Evolutionary conservation across 176 grass and related monocot genomes (phyloP).

Genomic region (Phragmites australis): DNA sequence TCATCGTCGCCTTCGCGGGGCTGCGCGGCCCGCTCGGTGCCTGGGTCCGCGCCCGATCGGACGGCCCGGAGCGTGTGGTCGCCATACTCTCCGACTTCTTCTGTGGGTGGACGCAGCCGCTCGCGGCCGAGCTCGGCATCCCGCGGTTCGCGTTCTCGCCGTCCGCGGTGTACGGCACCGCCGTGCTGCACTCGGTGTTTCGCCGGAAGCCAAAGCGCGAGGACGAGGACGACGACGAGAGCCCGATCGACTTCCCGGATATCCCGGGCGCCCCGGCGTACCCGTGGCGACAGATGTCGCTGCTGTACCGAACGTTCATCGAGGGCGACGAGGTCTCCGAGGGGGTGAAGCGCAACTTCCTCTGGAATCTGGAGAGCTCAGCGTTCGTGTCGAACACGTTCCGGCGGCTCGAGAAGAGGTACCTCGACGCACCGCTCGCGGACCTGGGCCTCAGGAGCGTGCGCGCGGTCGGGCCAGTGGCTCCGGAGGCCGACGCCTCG

Average conservation of each 20-base stretch:
- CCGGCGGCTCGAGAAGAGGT: slow-evolving; percentile 37
- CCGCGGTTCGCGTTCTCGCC: slow-evolving; percentile 44
- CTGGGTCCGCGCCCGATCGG: background rate
- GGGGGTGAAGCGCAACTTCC: slow-evolving; percentile 43
- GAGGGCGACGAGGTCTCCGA: slow-evolving; percentile 39
- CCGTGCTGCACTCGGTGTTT: slow-evolving; percentile 42
- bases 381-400: slow-evolving; percentile 54
- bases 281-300: slow-evolving; percentile 44
- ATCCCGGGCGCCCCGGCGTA: slow-evolving; percentile 36
- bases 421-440: slow-evolving; percentile 36
- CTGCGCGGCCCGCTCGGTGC: slow-evolving; percentile 30
- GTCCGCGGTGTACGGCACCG: slow-evolving; percentile 21
- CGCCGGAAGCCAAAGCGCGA: slow-evolving; percentile 29
- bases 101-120: slow-evolving; percentile 57
- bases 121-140: slow-evolving; percentile 36
- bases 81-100: slow-evolving; percentile 59
- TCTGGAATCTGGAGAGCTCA: slow-evolving; percentile 46
- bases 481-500: slow-evolving; percentile 1
- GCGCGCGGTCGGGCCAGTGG: slow-evolving; percentile 46
- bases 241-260: slow-evolving; percentile 19
- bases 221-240: slow-evolving; percentile 8
- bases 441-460: slow-evolving; percentile 36
- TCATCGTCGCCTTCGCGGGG: background rate
- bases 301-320: slow-evolving; percentile 33
- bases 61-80: background rate